Conservation (phyloP, 78 protist species). For the Dictyostelium brefeldianum region DNA sequence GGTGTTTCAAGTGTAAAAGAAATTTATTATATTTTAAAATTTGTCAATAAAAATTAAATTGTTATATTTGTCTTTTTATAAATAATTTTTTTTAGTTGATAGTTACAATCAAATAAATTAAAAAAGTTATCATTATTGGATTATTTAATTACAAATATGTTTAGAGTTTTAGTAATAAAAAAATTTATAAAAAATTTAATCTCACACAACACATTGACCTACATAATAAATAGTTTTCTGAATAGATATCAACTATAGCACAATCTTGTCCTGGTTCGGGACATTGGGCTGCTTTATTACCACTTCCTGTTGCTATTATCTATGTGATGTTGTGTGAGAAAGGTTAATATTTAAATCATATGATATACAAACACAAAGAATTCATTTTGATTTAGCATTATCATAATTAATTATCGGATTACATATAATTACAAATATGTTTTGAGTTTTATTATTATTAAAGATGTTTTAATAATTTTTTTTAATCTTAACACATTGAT, state of each 20-base stretch:
- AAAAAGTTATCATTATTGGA: too few species aligned
- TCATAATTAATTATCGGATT: too few species aligned
- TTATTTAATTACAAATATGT: too few species aligned
- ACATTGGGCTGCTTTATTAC: constrained; percentile 29
- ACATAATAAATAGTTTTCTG: constrained; percentile 20
- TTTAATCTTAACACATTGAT: constrained; percentile 33
- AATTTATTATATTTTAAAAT: constrained; percentile 21
- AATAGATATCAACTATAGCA: not conserved
- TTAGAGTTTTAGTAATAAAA: too few species aligned
- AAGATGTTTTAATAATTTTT: not conserved
- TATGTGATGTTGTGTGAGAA: too few species aligned
- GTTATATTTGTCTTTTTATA: too few species aligned
- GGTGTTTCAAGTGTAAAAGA: not conserved
- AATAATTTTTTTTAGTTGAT: too few species aligned
- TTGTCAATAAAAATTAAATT: not conserved
- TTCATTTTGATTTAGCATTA: too few species aligned
- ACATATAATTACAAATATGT: too few species aligned
- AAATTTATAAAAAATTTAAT: not conserved
- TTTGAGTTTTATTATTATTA: too few species aligned
- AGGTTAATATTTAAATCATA: not conserved
- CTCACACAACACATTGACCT: constrained; percentile 34
- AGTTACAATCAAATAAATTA: too few species aligned
- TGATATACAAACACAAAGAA: too few species aligned
- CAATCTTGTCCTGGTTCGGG: constrained; percentile 47
- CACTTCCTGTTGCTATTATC: constrained; percentile 41